Base-by-base conservation (phyloP, 1,284 basidiomycete genomes). In the Ustilago cynodontis region DNA sequence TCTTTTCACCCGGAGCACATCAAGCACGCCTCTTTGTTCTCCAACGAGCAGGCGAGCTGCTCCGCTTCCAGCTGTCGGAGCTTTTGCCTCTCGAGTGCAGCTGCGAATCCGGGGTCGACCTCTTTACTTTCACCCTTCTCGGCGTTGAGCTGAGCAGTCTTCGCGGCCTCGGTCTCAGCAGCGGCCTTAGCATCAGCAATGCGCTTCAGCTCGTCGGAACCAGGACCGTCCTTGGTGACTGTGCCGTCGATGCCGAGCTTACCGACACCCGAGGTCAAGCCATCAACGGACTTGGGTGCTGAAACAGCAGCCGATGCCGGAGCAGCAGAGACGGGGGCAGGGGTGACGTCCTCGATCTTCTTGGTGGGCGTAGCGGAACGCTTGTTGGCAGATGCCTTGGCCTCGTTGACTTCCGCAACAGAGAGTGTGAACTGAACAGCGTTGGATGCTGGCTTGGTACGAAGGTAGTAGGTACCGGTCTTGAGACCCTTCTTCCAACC, bases 401-500 rank as follows among this genome's bases (percentile, higher is more conserved):
- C 93, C 59, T 91, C 88, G 85, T 94, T 93, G 74, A 95, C 89
- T 61, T 90, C 87, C 92, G 92, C 84, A 43, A 85, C 85, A 86
- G 97, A 95, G 72, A 99, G 91, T 14, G 97, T 99, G 89, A 99
- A 99, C 88, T 99, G 95, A 87, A 97, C 95, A 43, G 97, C 97
- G 84, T 94, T 92, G 29, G 94, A 93, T 10, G 95, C 94, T 2
- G 97, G 94, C 61, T 93, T 90, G 49, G 97, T 98, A 65, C 97
- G 92, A 58, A 99, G 90, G 88, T 99, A 98, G 88, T 90, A 88
- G 39, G 80, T 79, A 49, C 84, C 97, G 0, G 97, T 99, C 91
- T 99, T 99, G 85, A 99, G 88, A 29, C 97, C 97, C 88, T 94
- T 94, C 91, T 97, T 97, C 97, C 96, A 99, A 26, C 95, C 97